Evolutionary conservation across 2,329 filamentous ascomycete species (phyloP).

Genomic region (Pestalotiopsis sp.): DNA sequence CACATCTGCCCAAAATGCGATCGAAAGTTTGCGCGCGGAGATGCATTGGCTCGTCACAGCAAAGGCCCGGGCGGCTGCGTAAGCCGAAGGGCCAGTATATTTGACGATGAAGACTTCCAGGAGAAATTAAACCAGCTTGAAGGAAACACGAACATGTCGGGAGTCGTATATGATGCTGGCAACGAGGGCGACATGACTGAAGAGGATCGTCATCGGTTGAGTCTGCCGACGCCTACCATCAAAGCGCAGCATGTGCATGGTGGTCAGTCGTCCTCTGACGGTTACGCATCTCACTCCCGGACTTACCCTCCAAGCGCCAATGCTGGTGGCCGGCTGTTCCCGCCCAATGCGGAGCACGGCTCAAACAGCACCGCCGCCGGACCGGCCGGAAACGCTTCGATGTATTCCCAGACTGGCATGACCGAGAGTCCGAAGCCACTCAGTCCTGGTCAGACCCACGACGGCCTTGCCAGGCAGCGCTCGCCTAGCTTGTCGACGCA

Average conservation of each 20-base stretch:
- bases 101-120: slow-evolving; percentile 72
- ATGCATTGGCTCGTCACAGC: slow-evolving; percentile 90
- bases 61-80: slow-evolving; percentile 96
- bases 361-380: slow-evolving; percentile 54
- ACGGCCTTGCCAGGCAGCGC: slow-evolving; percentile 56
- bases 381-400: slow-evolving; percentile 48
- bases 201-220: slow-evolving; percentile 63
- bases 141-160: slow-evolving; percentile 59
- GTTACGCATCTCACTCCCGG: slow-evolving; percentile 62
- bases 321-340: slow-evolving; percentile 58
- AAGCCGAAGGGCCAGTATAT: slow-evolving; percentile 83
- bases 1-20: slow-evolving; percentile 95
- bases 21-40: slow-evolving; percentile 89
- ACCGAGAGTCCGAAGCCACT: slow-evolving; percentile 87
- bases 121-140: slow-evolving; percentile 43
- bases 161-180: slow-evolving; percentile 54
- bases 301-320: slow-evolving; percentile 71
- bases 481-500: slow-evolving; percentile 68
- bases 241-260: slow-evolving; percentile 69
- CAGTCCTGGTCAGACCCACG: slow-evolving; percentile 59
- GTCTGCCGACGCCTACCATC: slow-evolving; percentile 66
- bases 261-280: slow-evolving; percentile 46
- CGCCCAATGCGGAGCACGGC: slow-evolving; percentile 59
- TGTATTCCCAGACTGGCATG: slow-evolving; percentile 73
- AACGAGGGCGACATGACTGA: slow-evolving; percentile 62